These are phyloP conservation scores for Verticillium klebahnii DNA, from an alignment of 2,329 filamentous ascomycete genomes.

Conservation along the genomic window DNA sequence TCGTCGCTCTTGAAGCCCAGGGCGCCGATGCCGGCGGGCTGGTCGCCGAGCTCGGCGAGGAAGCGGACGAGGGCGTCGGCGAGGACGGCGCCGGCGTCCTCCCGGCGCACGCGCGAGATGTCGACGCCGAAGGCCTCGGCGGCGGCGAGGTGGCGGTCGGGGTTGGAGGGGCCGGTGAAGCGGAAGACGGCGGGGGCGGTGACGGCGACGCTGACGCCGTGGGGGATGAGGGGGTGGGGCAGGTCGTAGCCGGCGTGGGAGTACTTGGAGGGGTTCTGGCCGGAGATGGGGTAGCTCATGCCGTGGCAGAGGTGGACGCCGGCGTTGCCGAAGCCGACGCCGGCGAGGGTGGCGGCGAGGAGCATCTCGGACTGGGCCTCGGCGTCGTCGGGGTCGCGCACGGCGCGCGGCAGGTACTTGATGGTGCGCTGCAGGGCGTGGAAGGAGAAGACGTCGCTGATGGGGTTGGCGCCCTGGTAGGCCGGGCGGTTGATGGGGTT, in stretches of 20 bases:
- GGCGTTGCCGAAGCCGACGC: conserved; percentile 95
- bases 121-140: conserved; percentile 91
- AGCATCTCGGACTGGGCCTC: conserved; percentile 97
- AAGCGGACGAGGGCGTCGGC: conserved; percentile 80
- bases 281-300: conserved; percentile 87
- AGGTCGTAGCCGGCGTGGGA: conserved; percentile 84
- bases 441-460: conserved; percentile 94
- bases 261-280: conserved; percentile 82
- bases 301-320: conserved; percentile 77
- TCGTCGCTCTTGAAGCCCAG: conserved; percentile 75
- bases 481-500: conserved; percentile 91
- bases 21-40: conserved; percentile 79
- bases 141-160: conserved; percentile 82
- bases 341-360: conserved; percentile 86
- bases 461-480: conserved; percentile 96
- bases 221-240: conserved; percentile 76
- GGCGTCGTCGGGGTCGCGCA: conserved; percentile 81
- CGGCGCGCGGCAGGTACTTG: conserved; percentile 86
- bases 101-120: conserved; percentile 77
- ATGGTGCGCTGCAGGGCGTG: conserved; percentile 78
- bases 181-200: conserved; percentile 90
- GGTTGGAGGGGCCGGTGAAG: conserved; percentile 88
- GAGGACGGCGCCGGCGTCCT: conserved; percentile 85
- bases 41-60: conserved; percentile 77
- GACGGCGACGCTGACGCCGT: conserved; percentile 92